Percentiles rank a stretch among this genome's conserved stretches.
Evolutionary conservation across 345 rosid species (phyloP).

Genomic region (Fremontodendron californicum): DNA sequence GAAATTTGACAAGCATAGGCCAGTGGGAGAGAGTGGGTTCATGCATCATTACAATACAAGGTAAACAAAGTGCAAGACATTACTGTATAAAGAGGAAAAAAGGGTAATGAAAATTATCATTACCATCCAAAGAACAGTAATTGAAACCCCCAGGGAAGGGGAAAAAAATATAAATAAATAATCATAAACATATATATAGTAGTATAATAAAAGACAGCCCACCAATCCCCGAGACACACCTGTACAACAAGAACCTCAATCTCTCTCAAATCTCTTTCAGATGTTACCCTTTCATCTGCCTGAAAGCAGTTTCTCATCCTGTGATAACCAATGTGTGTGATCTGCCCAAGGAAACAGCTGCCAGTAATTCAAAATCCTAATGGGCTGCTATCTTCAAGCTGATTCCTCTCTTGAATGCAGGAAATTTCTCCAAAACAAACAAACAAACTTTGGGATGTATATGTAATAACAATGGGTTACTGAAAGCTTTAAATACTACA

Average conservation of each 20-base stretch:
- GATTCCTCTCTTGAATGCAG: conserved; percentile 1
- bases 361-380: conserved; percentile 9
- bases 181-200: background rate
- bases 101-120: background rate
- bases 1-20: too few relatives aligned
- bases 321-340: background rate
- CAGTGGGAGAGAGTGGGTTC: background rate
- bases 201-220: background rate
- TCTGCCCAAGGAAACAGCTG: background rate
- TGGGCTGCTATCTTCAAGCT: conserved; percentile 3
- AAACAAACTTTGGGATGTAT: conserved; percentile 16
- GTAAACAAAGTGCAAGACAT: background rate
- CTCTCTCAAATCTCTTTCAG: background rate
- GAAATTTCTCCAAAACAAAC: background rate
- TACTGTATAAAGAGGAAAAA: background rate
- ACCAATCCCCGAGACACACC: conserved; percentile 10
- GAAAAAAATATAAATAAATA: too few relatives aligned
- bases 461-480: conserved; percentile 15
- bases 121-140: conserved; percentile 2
- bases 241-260: conserved; percentile 16
- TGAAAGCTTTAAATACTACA: conserved; percentile 12
- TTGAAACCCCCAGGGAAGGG: background rate
- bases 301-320: conserved; percentile 7
- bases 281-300: background rate
- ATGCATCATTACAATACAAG: background rate